Evolutionary conservation across 768 basidiomycete species (phyloP).

Genomic region (Cubamyces lactineus): DNA sequence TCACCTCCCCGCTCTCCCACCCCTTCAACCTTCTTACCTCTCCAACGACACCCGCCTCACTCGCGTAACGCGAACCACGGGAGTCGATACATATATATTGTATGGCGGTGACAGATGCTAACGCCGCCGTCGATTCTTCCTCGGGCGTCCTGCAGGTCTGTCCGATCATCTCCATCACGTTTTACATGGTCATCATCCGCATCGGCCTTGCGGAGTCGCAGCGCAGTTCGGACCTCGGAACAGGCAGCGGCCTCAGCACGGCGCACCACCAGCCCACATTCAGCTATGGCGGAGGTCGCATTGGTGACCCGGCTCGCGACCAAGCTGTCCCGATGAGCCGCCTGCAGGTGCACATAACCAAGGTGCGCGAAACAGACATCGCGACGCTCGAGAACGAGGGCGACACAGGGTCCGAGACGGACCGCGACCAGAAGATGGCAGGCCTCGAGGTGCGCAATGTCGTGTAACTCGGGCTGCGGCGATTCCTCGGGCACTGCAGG

Average conservation of each 20-base stretch:
- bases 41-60: too few species aligned
- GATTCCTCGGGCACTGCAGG: too few species aligned
- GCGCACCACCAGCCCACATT: neutral
- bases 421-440: too few species aligned
- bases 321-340: conserved; percentile 1
- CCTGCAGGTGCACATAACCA: conserved; percentile 11
- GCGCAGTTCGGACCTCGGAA: neutral
- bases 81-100: neutral
- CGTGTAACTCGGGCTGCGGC: too few species aligned
- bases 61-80: too few species aligned
- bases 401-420: neutral
- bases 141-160: conserved; percentile 18
- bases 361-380: conserved; percentile 1
- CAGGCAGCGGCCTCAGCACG: neutral
- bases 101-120: neutral
- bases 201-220: conserved; percentile 18
- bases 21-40: neutral
- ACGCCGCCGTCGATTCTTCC: neutral
- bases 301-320: conserved; percentile 1
- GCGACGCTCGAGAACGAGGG: neutral
- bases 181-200: conserved; percentile 34
- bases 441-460: too few species aligned
- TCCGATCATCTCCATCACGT: conserved; percentile 33
- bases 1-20: neutral
- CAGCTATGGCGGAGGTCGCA: neutral